These are phyloP conservation scores for Hygrocybe punicea DNA, from an alignment of 768 basidiomycete genomes.

Conservation along the genomic window DNA sequence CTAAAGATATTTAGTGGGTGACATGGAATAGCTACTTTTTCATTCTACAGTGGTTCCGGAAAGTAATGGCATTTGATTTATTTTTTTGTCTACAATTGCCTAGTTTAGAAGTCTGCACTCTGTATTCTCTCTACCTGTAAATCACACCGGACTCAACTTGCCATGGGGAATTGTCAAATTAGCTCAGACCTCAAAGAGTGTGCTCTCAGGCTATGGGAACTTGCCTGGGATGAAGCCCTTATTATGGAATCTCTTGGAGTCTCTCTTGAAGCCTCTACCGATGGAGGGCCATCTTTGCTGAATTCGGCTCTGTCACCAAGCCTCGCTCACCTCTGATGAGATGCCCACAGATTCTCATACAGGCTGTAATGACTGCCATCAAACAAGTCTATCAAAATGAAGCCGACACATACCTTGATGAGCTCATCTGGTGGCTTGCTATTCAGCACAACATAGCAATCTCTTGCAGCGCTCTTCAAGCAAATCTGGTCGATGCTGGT, in stretches of 20 bases:
- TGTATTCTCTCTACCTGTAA: too few relatives aligned
- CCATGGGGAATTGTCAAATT: neutral
- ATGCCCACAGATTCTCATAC: neutral
- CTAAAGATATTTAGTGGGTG: too few relatives aligned
- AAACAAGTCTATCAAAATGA: neutral
- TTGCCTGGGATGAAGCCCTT: neutral
- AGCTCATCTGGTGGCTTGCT: neutral
- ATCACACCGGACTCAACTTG: neutral
- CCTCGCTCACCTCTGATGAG: too few relatives aligned
- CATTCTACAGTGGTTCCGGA: neutral
- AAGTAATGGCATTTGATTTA: neutral
- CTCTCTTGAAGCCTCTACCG: neutral
- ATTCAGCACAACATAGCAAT: neutral
- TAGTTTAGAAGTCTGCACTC: neutral
- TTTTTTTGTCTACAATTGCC: neutral
- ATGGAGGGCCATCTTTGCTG: too few relatives aligned
- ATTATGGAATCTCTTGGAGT: neutral
- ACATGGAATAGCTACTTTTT: neutral
- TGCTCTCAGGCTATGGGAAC: neutral
- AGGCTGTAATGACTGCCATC: neutral
- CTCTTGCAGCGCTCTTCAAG: neutral
- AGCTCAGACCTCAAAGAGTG: neutral
- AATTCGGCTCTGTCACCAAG: too few relatives aligned
- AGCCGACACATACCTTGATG: neutral
- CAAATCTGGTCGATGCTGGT: neutral